Conservation (phyloP, 202 grass and related monocot species). For the Musa balbisiana region DNA sequence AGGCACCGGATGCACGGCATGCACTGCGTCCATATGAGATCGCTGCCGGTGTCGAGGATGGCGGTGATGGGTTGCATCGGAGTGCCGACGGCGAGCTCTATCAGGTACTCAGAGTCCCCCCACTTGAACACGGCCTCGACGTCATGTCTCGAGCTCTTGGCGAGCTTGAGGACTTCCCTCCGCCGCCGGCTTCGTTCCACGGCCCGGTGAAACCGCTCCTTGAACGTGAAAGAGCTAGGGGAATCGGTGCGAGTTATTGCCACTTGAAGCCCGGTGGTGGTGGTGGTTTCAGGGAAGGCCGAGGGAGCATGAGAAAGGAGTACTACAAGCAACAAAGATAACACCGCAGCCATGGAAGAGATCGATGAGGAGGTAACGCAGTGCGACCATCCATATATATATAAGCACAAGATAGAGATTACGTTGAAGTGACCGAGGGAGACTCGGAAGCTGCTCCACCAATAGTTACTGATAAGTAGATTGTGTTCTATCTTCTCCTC, state of each 20-base stretch:
- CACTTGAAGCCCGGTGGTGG: constrained; percentile 31
- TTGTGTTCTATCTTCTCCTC: too few species aligned
- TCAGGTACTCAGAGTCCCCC: constrained; percentile 42
- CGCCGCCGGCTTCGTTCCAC: constrained; percentile 38
- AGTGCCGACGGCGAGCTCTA: constrained; percentile 53
- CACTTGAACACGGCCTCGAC: constrained; percentile 18
- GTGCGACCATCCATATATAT: too few species aligned
- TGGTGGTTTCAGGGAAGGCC: neutral
- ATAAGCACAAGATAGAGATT: too few species aligned
- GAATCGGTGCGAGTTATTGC: constrained; percentile 49
- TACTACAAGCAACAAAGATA: too few species aligned
- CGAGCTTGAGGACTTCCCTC: constrained; percentile 7
- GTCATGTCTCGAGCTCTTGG: neutral
- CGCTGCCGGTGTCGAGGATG: constrained; percentile 64
- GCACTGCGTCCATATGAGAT: constrained; percentile 83
- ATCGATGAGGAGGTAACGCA: too few species aligned
- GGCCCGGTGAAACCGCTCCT: constrained; percentile 43
- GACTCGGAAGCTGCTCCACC: too few species aligned
- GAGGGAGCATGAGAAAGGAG: neutral
- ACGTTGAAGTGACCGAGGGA: too few species aligned
- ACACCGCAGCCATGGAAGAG: too few species aligned
- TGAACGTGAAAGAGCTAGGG: constrained; percentile 23
- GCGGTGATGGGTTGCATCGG: constrained; percentile 42
- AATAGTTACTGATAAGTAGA: too few species aligned
- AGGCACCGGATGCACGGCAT: constrained; percentile 46